A percentile compares a stretch with the other conserved stretches of the same genome.
phyloP scores from a whole-genome alignment of 306 rosid genomes.

The Alnus rubra region DNA sequence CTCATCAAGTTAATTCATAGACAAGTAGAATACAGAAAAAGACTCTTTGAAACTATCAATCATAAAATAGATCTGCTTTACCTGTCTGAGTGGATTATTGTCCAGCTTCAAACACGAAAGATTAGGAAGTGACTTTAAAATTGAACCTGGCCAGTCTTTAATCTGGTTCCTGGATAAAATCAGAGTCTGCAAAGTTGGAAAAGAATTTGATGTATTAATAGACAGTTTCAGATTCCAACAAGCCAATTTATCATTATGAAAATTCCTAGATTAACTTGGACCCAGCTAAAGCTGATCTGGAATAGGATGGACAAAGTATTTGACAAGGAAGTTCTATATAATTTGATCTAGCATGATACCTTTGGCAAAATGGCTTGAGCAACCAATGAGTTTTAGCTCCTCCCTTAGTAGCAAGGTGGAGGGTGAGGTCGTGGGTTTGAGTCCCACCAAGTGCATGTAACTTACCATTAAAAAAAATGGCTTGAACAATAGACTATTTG shows the following conservation, averaged over 20 bases:
- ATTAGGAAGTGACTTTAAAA: constrained; percentile 62
- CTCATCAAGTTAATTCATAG: background rate
- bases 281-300: background rate
- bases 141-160: constrained; percentile 82
- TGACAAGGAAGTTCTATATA: no score
- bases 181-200: constrained; percentile 61
- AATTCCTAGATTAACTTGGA: background rate
- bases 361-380: no score
- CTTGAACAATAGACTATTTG: no score
- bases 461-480: no score
- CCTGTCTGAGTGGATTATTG: constrained; percentile 74
- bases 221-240: constrained; percentile 27
- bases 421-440: no score
- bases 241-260: constrained; percentile 1
- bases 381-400: no score
- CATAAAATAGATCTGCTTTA: constrained; percentile 25
- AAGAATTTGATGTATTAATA: constrained; percentile 26
- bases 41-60: background rate
- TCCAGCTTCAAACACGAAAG: constrained; percentile 85
- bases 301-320: background rate
- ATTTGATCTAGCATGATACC: no score
- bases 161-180: constrained; percentile 81
- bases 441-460: no score
- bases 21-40: background rate
- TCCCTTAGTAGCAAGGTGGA: no score